Base-by-base conservation (phyloP, 257 asterid species). In the Coffea canephora region DNA sequence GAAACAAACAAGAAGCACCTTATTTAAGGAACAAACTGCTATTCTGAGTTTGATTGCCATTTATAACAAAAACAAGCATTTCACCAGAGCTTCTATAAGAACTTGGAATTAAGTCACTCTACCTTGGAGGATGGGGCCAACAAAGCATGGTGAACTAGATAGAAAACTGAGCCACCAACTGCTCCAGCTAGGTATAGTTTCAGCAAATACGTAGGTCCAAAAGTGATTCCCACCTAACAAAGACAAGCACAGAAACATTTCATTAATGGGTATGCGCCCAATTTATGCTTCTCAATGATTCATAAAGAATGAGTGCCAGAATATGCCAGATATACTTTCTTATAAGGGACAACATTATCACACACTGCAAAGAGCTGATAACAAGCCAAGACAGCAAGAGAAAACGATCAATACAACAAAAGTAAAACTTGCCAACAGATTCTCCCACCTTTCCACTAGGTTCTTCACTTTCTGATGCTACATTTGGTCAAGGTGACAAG, bases 141-240 rank as follows among this genome's bases (percentile, higher is more conserved):
- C 82, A 88, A 86, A 84, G 91, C 93, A 80, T 92, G 92, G 84
- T 93, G 89, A 49, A 77, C 87, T 90, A 95, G 83, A 87, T 82
- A 93, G 86, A 92, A 95, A 78, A 91, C 80, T 52, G 99, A 93
- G 84, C 98, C 99, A 78, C 74, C 93, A 88, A 89, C 78, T 43
- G 98, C 98, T 80, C 98, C 99, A 73, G 91, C 81, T 54, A 95
- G 84, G 87, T 95, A 95, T 83, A 93, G 73, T 82, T 86, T 95
- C 87, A 95, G 87, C 85, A 95, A 83, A 86, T 88, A 95, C 74
- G 87, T 80, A 62, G 99, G 87, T 78, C 98, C 99, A 87, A 92
- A 95, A 64, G 57, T 61, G 76, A 88, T 87, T 84, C 95, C 97
- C 21, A 92, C 66, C 99, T 95, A 91, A 68, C 74, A 76, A 89